phyloP scores from a whole-genome alignment of 179 eudicot species.

The Corrigiola litoralis region DNA sequence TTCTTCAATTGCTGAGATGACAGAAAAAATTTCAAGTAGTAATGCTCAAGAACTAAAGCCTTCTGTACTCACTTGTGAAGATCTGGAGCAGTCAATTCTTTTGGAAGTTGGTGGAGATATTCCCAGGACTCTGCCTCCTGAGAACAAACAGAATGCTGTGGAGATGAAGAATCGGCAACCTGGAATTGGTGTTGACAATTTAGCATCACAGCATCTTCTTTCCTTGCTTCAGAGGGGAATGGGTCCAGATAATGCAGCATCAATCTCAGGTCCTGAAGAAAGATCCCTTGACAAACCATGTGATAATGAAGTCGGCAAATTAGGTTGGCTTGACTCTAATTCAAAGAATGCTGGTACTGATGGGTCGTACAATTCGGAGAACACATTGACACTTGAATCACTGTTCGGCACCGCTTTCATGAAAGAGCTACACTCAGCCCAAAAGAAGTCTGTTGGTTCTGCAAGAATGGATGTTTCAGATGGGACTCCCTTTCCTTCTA shows the following conservation, averaged over 20 bases:
- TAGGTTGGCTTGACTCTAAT: conserved; percentile 14
- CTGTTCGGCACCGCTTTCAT: conserved; percentile 96
- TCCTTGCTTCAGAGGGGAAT: conserved; percentile 67
- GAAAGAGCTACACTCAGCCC: conserved; percentile 84
- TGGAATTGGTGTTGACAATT: conserved; percentile 38
- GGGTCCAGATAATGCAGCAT: conserved; percentile 20
- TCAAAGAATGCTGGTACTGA: conserved; percentile 30
- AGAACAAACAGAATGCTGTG: conserved; percentile 21
- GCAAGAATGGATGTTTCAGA: conserved; percentile 33
- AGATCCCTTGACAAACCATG: conserved; percentile 24
- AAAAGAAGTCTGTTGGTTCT: conserved; percentile 43
- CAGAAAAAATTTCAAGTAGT: conserved; percentile 29
- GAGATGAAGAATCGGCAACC: conserved; percentile 27
- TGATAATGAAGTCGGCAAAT: conserved; percentile 24
- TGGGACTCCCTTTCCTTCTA: conserved; percentile 17
- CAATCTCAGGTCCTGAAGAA: conserved; percentile 18
- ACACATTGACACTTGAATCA: conserved; percentile 66
- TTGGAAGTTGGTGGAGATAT: conserved; percentile 51
- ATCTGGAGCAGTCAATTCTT: conserved; percentile 86
- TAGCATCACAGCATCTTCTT: conserved; percentile 74
- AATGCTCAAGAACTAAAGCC: conserved; percentile 41
- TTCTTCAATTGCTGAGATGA: conserved; percentile 31
- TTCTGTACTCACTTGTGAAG: conserved; percentile 84
- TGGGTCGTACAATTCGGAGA: conserved; percentile 30
- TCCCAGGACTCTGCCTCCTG: conserved; percentile 27